Base-by-base conservation (phyloP, 208 protist genomes). In the Wallacemonas collosoma region DNA sequence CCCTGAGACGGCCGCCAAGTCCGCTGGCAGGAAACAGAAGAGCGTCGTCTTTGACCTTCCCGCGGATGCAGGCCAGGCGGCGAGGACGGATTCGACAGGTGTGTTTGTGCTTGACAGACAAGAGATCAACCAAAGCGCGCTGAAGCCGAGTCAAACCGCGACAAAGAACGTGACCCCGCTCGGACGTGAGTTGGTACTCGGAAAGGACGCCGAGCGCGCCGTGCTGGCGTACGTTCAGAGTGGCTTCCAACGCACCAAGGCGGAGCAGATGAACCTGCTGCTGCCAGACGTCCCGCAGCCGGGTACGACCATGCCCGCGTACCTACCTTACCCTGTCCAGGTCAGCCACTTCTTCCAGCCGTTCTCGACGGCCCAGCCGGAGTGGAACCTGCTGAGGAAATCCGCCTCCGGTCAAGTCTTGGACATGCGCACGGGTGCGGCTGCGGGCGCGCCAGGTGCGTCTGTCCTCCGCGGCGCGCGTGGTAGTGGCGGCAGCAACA, bases 381-480 rank as follows among this genome's bases (percentile, higher is more conserved):
- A 90, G 76, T 96, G 91, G 89, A 96, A 94, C 53, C 41, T 96
- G 39, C 76, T 96, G 61, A 81, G 86, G n/a, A 96, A 96, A 76
- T 88, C 88, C 11, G 91, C 86, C 9, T 73, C 80, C 0, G 85
- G 75, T 3, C 75, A 76, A 11, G 68, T 77, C 36, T 61, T 91
- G 48, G 68, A 84, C 55, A 60, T 76, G 38, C 76, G 75, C 67
- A 68, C 47, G 58, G 67, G 66, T 45, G 66, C 57, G 45, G 69
- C 68, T 70, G 72, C 75, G 68, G 66, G 41, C 44, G 70, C 48
- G 40, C 56, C 58, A 15, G 45, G 54, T 50, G 57, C 15, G 38
- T 60, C 47, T 17, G 54, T 80, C 45, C n/a, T 70, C 53, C 36
- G 15, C 38, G 53, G 68, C 47, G 38, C 40, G 36, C 7, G 56